phyloP scores from a whole-genome alignment of 1,284 basidiomycete genomes.

The Boletellus deceptivus region DNA sequence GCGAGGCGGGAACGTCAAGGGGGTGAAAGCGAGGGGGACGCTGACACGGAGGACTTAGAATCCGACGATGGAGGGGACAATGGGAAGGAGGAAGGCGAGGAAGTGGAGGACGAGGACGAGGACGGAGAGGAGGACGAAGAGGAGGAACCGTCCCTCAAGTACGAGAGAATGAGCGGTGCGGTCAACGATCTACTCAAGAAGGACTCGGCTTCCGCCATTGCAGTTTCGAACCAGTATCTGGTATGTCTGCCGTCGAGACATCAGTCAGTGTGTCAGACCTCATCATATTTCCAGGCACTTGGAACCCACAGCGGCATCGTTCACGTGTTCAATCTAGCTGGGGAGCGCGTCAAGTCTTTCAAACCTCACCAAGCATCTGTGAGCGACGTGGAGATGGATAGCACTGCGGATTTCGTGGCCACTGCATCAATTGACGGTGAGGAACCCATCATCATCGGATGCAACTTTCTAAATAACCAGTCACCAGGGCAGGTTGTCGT shows the following conservation, averaged over 20 bases:
- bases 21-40: slow-evolving; percentile 1
- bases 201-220: slow-evolving; percentile 83
- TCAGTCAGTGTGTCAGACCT: slow-evolving; percentile 8
- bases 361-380: slow-evolving; percentile 92
- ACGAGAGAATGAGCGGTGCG: slow-evolving; percentile 76
- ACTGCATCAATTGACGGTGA: slow-evolving; percentile 94
- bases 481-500: slow-evolving; percentile 82
- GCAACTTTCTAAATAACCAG: slow-evolving; percentile 17
- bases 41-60: slow-evolving; percentile 5
- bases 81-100: slow-evolving; percentile 36
- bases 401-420: slow-evolving; percentile 85
- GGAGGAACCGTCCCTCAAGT: slow-evolving; percentile 88
- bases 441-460: slow-evolving; percentile 18
- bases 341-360: slow-evolving; percentile 86
- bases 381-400: slow-evolving; percentile 83
- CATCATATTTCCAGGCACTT: slow-evolving; percentile 54
- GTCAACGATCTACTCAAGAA: slow-evolving; percentile 82
- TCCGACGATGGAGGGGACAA: slow-evolving; percentile 8
- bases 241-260: slow-evolving; percentile 42
- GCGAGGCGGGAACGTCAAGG: neutral
- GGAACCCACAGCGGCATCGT: slow-evolving; percentile 93
- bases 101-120: slow-evolving; percentile 50
- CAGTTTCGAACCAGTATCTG: slow-evolving; percentile 73
- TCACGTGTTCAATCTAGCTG: slow-evolving; percentile 80
- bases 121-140: slow-evolving; percentile 65